A percentile compares a stretch with the other conserved stretches of the same genome.
phyloP scores from a whole-genome alignment of 2,329 filamentous ascomycete species.

The Massarina eburnea region DNA sequence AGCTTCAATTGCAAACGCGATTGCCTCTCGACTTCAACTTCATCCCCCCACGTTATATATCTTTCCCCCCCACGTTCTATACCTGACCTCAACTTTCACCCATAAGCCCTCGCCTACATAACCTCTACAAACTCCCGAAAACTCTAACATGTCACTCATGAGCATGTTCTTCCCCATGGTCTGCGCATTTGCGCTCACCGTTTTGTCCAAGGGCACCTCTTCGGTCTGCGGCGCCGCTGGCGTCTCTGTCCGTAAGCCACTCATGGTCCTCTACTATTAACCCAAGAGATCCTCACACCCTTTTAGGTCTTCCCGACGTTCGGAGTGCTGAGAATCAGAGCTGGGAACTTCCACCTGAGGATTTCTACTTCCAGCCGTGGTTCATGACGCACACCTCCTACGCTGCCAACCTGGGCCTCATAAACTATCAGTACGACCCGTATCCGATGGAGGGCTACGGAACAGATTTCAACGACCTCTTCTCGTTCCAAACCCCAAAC shows the following conservation, averaged over 20 bases:
- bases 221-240: not conserved
- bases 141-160: no score
- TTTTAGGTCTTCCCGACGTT: not conserved
- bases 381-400: slow-evolving; percentile 17
- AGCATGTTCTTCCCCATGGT: no score
- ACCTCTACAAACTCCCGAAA: no score
- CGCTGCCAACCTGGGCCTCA: slow-evolving; percentile 11
- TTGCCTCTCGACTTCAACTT: no score
- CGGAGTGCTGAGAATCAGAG: not conserved
- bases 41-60: no score
- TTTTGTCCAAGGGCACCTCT: no score
- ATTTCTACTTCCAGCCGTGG: slow-evolving; percentile 22
- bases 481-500: slow-evolving; percentile 18
- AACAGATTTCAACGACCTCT: slow-evolving; percentile 17
- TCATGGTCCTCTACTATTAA: not conserved
- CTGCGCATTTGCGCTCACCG: no score
- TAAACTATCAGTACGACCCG: slow-evolving; percentile 22
- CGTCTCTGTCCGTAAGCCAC: not conserved
- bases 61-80: no score
- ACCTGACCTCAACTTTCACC: no score
- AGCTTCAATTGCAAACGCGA: no score
- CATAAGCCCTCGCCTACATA: no score
- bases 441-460: slow-evolving; percentile 9
- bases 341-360: slow-evolving; percentile 11
- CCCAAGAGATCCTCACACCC: no score